Base-by-base conservation (phyloP, 148 eudicot species). In the Rhododendron ferrugineum region DNA sequence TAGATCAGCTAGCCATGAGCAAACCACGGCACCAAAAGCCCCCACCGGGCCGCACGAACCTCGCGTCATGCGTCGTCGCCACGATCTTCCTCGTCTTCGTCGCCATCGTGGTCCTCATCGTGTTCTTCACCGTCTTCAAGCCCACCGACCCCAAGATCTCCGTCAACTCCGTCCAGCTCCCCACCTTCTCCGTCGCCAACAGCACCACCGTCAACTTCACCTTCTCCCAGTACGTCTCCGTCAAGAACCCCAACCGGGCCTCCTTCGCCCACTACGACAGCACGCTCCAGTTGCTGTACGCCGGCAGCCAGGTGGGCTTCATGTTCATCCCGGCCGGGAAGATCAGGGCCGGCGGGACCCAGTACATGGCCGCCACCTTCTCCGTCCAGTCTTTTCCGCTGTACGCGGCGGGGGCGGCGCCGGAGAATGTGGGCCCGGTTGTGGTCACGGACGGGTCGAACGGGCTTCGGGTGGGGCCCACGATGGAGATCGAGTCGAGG, bases 281-380 rank as follows among this genome's bases (percentile, higher is more conserved):
- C 91, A 88, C 94, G 2, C 88, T 96, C 1, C 96, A 92, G 90
- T 89, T 96, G 18, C 90, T 92, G 75, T 90, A 96, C 89, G 80
- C 91, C 73, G 96, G 94, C 36, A 87, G 54, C 26, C 98, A 93
- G 79, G 88, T 96, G 0, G 22, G 60, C 60, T 92, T 93, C 92
- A 90, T 95, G 93, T 93, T 92, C 92, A 86, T 95, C 28, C 98
- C 98, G 64, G 95, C 98, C 78, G 98, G 98, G 4, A 90, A 87
- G 76, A 89, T 96, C 85, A 84, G 30, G 76, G 88, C 94, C 37
- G 95, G 95, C 0, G 76, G 73, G 73, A 93, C 91, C 0, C 92
- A 89, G 84, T 90, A 88, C 88, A 92, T 96, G 93, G 89, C 94
- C 0, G 95, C 96, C 11, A 91, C 93, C 0, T 96, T 96, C 56